These are phyloP conservation scores for Paulownia fortunei DNA, from an alignment of 257 asterid species.

Conservation along the genomic window DNA sequence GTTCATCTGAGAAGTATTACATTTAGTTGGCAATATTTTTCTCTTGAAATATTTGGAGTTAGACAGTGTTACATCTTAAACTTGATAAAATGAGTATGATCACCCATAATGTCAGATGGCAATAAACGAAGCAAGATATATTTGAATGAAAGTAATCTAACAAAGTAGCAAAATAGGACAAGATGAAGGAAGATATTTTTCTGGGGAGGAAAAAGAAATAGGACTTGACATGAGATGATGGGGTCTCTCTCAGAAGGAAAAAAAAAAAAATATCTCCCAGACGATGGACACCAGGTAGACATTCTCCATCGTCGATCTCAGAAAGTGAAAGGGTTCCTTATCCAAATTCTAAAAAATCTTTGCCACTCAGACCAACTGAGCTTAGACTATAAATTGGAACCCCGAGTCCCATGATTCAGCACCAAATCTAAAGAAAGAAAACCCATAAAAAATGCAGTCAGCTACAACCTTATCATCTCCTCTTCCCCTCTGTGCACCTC, in stretches of 20 bases:
- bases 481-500: neutral
- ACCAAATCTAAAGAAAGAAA: neutral
- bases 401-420: neutral
- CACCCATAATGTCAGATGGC: neutral
- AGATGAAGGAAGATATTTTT: neutral
- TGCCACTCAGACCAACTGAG: neutral
- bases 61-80: neutral
- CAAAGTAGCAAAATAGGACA: neutral
- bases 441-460: conserved; percentile 38
- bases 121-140: neutral
- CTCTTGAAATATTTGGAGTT: neutral
- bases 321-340: conserved; percentile 11
- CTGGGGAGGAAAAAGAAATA: neutral
- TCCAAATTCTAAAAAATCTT: conserved; percentile 33
- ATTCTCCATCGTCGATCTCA: conserved; percentile 12
- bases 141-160: neutral
- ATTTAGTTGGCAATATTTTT: neutral
- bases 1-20: neutral
- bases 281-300: neutral
- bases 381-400: conserved; percentile 32
- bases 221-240: neutral
- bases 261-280: neutral
- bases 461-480: conserved; percentile 29
- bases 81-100: neutral
- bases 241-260: neutral